Base-by-base conservation (phyloP, 257 asterid genomes). In the Rehmannia glutinosa region DNA sequence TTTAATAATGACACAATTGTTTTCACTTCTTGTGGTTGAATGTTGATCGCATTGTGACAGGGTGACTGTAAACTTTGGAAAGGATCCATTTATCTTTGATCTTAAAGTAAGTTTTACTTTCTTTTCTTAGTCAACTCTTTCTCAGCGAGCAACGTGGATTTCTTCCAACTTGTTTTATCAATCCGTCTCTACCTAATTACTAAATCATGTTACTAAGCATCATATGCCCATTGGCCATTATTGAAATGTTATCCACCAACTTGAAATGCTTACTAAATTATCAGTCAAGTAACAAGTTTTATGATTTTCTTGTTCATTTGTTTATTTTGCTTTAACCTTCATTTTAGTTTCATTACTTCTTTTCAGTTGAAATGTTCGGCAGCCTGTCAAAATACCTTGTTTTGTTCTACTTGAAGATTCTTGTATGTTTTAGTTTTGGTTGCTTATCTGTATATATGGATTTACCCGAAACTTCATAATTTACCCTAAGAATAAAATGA, bases 61-160 rank as follows among this genome's bases (percentile, higher is more conserved):
- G 93, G 84, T 94, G 45, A 72, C 86, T 5, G 91, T 91, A 55
- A 94, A 94, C 82, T 94, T 88, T 68, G 99, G 99, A 68, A 77
- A 91, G 77, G 84, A 72, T 61, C 91, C 86, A 66, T 94, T 87
- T 83, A 79, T 81, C 60, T 94, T 94, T 72, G 91, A 94, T 75
- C 67, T 91, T 39, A 84, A 87, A 83, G 98, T 91, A 79, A 78
- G 84, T 71, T 46, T 62, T 36, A 49, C 74, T 63, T 12, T 58
- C 42, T 69, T 39, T 58, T 28, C 66, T 33, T 62, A 0, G 9
- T 16, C 47, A 24, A 65, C 50, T 33, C 47, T 67, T 53, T 66
- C 45, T 35, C 30, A 43, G 36, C 57, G 62, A 41, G 67, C 70
- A 27, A 47, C 46, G 56, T 68, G 39, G 35, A 15, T 39, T 61